Base-by-base conservation (phyloP, 2,329 filamentous ascomycete species). In the Colletotrichum scovillei region DNA sequence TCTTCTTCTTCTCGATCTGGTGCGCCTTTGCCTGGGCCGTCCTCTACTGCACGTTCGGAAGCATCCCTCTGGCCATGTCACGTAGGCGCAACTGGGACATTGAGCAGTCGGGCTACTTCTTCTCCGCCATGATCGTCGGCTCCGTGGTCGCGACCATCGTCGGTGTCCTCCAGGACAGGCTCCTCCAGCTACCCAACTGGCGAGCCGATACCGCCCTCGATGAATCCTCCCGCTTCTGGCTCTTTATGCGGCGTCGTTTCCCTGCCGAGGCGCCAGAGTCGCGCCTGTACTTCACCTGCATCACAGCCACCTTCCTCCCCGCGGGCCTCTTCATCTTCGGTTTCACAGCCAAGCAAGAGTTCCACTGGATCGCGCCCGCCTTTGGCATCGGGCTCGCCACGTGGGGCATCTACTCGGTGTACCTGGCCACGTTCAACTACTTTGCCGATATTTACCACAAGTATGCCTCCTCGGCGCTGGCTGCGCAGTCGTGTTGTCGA, bases 381-480 rank as follows among this genome's bases (percentile, higher is more conserved):
- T 82, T 96, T 3, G 92, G 91, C 0, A 87, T 98, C 42, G 90
- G 88, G 0, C 89, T 95, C 72, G 92, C 94, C 0, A 96, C 93
- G 0, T 93, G 96, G 86, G 93, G 95, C 32, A 97, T 98, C 76
- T 96, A 94, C 81, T 92, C 91, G 53, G 91, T 98, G 46, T 97
- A 97, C 79, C 88, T 98, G 1, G 92, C 95, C 3, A 94, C 95
- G 0, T 98, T 98, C 85, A 98, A 98, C 80, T 98, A 97, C 77
- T 88, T 98, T 1, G 95, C 95, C 24, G 95, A 98, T 79, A 92
- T 92, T 1, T 98, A 98, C 81, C 93, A 95, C 79, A 87, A 89
- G 2, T 98, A 96, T 78, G 94, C 95, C 0, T 95, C 92, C 52
- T 97, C 94, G 0, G 95, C 95, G 0, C 85, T 98, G 6, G 95